Conservation (phyloP, 257 asterid genomes). For the Mentha longifolia region DNA sequence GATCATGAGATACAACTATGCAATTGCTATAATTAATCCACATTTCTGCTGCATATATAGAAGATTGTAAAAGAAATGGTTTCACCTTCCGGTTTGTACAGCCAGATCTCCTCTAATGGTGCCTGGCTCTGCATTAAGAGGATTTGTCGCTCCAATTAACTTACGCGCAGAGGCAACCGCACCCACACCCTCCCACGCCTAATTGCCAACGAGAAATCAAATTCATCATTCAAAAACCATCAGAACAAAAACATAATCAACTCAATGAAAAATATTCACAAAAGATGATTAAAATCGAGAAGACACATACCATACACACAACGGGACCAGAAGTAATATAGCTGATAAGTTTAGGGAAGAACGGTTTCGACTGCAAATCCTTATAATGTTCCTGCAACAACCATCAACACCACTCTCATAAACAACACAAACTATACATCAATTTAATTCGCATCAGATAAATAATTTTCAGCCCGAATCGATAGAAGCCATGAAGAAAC, state of each 20-base stretch:
- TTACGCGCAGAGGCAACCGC: constrained; percentile 95
- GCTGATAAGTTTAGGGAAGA: constrained; percentile 81
- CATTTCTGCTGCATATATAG: background rate
- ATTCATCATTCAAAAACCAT: constrained; percentile 21
- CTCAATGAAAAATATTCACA: background rate
- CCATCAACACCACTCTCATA: background rate
- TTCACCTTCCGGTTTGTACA: constrained; percentile 94
- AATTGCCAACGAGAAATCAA: constrained; percentile 15
- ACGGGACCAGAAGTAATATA: constrained; percentile 96
- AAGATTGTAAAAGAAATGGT: constrained; percentile 14
- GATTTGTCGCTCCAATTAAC: constrained; percentile 92
- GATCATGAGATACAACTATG: constrained; percentile 12
- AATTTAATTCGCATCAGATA: background rate
- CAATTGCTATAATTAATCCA: background rate
- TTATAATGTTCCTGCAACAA: constrained; percentile 78
- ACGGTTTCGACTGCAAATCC: constrained; percentile 78
- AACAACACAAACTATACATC: background rate
- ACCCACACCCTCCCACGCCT: constrained; percentile 98
- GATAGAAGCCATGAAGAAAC: constrained; percentile 16
- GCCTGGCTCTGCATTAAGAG: constrained; percentile 96
- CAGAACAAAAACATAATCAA: background rate
- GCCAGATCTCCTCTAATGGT: constrained; percentile 97
- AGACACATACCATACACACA: constrained; percentile 78
- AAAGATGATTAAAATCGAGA: background rate
- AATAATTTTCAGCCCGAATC: constrained; percentile 2